Evolutionary conservation across 1,284 basidiomycete species (phyloP), one percentile per base, ranked within the genome.

Genomic region (Fereydounia khargensis): DNA sequence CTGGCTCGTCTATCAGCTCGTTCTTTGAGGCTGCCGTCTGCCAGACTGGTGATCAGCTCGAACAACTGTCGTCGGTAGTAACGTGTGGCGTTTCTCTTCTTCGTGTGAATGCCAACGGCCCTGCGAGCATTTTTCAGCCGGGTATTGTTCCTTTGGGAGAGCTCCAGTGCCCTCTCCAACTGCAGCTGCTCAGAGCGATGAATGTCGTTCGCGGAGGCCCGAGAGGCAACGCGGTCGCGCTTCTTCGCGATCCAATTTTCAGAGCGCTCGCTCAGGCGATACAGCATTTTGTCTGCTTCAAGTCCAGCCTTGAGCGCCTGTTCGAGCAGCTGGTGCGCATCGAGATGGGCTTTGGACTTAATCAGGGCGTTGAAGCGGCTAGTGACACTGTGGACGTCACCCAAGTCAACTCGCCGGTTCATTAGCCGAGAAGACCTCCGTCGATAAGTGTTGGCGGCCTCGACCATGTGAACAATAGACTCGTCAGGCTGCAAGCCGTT

Each of bases 391-490:
- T 51, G 43, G 11, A 32, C 36, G 18, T 57, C 44, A 1, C 14
- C 16, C 13, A 18, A 11, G 20, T 42, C 13, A 5, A 65, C 16
- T 10, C 48, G 47, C 27, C 43, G 24, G 7, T 53, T 51, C 6
- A 46, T 32, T 13, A 55, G 23, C n/a, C 48, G 9, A 20, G 48
- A 48, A 16, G 39, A 33, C 17, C 42, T n/a, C n/a, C n/a, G 7
- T 3, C 44, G 34, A 1, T 38, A 24, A 3, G 30, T 16, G 23
- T 60, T 42, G 2, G 49, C 59, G 3, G 59, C 54, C 23, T 62
- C 59, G 35, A 65, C 43, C 18, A 65, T 47, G 40, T 51, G 49
- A 25, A 41, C 35, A 27, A 65, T 53, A 13, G 44, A 35, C 9
- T 47, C 61, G 32, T 60, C 51, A 17, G 50, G 39, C 23, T 47